Evolutionary conservation across 2,329 filamentous ascomycete species (phyloP).

Genomic region (Fusarium decemcellulare): DNA sequence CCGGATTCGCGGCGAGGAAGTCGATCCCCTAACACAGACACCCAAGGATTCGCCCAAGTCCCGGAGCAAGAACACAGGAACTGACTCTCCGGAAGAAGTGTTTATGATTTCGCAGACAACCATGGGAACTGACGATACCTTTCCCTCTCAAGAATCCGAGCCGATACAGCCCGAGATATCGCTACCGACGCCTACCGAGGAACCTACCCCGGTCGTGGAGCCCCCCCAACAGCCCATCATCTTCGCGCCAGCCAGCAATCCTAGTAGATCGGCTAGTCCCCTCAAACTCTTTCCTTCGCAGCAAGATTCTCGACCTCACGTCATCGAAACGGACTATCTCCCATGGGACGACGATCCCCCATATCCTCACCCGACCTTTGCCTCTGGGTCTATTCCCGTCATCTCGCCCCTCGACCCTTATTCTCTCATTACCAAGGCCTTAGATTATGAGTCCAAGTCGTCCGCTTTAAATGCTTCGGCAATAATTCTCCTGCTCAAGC

Average conservation of each 20-base stretch:
- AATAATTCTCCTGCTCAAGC: slow-evolving; percentile 72
- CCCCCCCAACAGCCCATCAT: slow-evolving; percentile 22
- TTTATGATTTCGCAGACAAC: slow-evolving; percentile 65
- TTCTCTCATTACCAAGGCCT: slow-evolving; percentile 65
- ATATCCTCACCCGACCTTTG: slow-evolving; percentile 62
- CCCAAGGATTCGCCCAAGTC: slow-evolving; percentile 20
- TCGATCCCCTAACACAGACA: slow-evolving; percentile 43
- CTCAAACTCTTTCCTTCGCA: slow-evolving; percentile 49
- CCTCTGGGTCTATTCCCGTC: slow-evolving; percentile 27
- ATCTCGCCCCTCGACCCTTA: slow-evolving; percentile 68
- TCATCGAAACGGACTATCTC: slow-evolving; percentile 72
- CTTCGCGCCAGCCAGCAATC: slow-evolving; percentile 34
- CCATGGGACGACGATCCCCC: slow-evolving; percentile 70
- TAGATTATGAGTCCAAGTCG: slow-evolving; percentile 69
- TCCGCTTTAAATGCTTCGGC: slow-evolving; percentile 72
- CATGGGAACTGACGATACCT: slow-evolving; percentile 52
- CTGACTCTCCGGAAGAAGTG: slow-evolving; percentile 56
- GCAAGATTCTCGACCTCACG: slow-evolving; percentile 56
- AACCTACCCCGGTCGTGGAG: slow-evolving; percentile 10
- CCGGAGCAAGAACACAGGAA: slow-evolving; percentile 3
- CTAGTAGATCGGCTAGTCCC: slow-evolving; percentile 41
- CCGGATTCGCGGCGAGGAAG: slow-evolving; percentile 59
- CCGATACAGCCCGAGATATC: slow-evolving; percentile 42
- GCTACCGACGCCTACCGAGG: slow-evolving; percentile 23
- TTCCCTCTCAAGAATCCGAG: slow-evolving; percentile 50